Conservation (phyloP, 2,329 filamentous ascomycete genomes). For the Karstenula rhodostoma region DNA sequence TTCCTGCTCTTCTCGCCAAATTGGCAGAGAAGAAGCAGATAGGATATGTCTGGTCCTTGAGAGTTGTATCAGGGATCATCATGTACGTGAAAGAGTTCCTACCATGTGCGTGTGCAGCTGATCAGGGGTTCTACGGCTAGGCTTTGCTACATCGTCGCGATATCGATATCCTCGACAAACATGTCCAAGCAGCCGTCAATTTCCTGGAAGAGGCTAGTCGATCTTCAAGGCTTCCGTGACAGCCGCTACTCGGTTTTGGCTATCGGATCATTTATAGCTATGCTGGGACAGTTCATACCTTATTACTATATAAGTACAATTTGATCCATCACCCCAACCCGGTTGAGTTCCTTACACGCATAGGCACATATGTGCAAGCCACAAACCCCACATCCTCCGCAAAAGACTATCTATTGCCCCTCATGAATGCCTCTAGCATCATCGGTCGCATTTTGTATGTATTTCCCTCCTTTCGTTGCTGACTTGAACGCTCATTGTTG, state of each 20-base stretch:
- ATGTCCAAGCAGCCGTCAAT: conserved; percentile 16
- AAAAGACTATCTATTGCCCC: conserved; percentile 56
- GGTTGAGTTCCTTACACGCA: conserved; percentile 54
- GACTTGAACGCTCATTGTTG: conserved; percentile 30
- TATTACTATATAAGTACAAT: conserved; percentile 49
- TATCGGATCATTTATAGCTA: conserved; percentile 35
- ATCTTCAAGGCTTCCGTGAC: conserved; percentile 46
- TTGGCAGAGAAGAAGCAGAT: conserved; percentile 58
- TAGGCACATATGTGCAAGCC: conserved; percentile 67
- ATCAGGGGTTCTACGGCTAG: background rate
- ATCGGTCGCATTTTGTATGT: conserved; percentile 62
- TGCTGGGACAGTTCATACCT: conserved; percentile 42
- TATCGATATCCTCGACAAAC: conserved; percentile 41
- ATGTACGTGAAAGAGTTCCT: conserved; percentile 26
- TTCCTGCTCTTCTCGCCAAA: conserved; percentile 64
- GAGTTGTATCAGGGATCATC: conserved; percentile 66
- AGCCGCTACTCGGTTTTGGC: conserved; percentile 41
- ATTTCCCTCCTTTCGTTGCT: conserved; percentile 50
- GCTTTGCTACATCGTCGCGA: conserved; percentile 54
- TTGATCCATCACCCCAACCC: too few species aligned
- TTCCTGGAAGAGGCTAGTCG: conserved; percentile 38
- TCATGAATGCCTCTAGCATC: conserved; percentile 61
- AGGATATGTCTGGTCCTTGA: conserved; percentile 68
- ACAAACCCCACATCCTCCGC: conserved; percentile 58
- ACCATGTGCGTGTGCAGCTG: background rate